Percentiles rank a stretch among this genome's conserved stretches.
phyloP scores from a whole-genome alignment of 78 protist genomes.

The Speleostelium caveatum region DNA sequence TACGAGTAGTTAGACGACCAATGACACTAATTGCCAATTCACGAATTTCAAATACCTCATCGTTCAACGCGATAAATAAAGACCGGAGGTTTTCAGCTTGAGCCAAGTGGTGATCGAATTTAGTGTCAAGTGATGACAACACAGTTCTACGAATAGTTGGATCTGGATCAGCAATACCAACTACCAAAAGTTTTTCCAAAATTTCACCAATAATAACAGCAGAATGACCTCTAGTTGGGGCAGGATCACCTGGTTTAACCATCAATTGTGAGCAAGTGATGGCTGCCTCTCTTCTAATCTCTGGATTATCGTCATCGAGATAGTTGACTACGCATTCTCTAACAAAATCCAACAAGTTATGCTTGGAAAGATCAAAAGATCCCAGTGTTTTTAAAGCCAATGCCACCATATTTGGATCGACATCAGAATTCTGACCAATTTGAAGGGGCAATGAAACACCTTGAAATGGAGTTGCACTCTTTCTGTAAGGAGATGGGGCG shows the following conservation, averaged over 20 bases:
- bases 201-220: conserved; percentile 82
- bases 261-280: conserved; percentile 44
- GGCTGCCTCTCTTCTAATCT: conserved; percentile 67
- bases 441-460: conserved; percentile 28
- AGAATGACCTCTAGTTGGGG: conserved; percentile 73
- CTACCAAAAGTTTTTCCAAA: conserved; percentile 79
- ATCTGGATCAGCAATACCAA: conserved; percentile 91
- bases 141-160: conserved; percentile 87
- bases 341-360: conserved; percentile 80
- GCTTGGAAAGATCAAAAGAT: conserved; percentile 83
- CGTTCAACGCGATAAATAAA: conserved; percentile 88
- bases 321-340: conserved; percentile 79
- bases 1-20: conserved; percentile 93
- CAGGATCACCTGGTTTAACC: conserved; percentile 34
- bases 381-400: conserved; percentile 88
- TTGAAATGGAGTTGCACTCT: conserved; percentile 52
- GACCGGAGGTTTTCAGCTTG: conserved; percentile 89
- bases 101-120: conserved; percentile 88
- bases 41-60: conserved; percentile 88
- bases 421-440: conserved; percentile 20
- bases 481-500: conserved; percentile 42
- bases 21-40: conserved; percentile 87
- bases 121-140: conserved; percentile 53
- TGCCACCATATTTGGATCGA: conserved; percentile 47
- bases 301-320: conserved; percentile 83